These are phyloP conservation scores for Hygrocybe coccinea DNA, from an alignment of 768 basidiomycete genomes.

Conservation along the genomic window DNA sequence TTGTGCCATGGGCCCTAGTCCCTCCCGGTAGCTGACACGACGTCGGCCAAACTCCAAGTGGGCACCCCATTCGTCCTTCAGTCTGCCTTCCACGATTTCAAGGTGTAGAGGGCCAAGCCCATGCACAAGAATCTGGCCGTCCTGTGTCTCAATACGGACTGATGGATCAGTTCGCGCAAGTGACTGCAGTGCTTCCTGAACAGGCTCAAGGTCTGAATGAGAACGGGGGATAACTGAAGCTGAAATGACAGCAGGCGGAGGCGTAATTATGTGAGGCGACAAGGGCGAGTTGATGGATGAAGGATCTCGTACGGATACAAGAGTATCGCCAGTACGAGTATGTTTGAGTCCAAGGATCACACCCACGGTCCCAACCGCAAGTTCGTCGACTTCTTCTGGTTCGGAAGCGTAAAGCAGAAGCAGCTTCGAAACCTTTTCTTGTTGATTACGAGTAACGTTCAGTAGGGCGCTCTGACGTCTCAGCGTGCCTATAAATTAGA, in stretches of 20 bases:
- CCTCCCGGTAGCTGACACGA: constrained; percentile 78
- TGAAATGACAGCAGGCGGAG: constrained; percentile 83
- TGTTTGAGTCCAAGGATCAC: constrained; percentile 78
- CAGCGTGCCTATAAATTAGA: constrained; percentile 51
- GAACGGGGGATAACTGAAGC: constrained; percentile 77
- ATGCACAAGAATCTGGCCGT: constrained; percentile 79
- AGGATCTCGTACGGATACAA: constrained; percentile 51
- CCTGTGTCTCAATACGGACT: constrained; percentile 70
- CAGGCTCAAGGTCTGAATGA: constrained; percentile 70
- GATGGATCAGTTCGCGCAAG: constrained; percentile 88
- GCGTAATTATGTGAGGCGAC: constrained; percentile 57
- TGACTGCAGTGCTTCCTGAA: constrained; percentile 68
- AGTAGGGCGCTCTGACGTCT: constrained; percentile 55
- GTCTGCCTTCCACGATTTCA: constrained; percentile 81
- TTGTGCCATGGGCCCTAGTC: constrained; percentile 32
- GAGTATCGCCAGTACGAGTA: constrained; percentile 84
- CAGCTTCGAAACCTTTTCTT: constrained; percentile 70
- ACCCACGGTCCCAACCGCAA: constrained; percentile 79
- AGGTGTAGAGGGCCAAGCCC: constrained; percentile 83
- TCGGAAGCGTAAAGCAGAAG: constrained; percentile 76
- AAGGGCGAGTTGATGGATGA: constrained; percentile 28
- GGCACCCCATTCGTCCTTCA: constrained; percentile 74
- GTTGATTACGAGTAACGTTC: constrained; percentile 63
- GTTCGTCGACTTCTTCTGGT: constrained; percentile 67
- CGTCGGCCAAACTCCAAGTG: constrained; percentile 73